These are phyloP conservation scores for Hypoxylon cercidicola DNA, from an alignment of 495 filamentous ascomycete species.

Conservation along the genomic window DNA sequence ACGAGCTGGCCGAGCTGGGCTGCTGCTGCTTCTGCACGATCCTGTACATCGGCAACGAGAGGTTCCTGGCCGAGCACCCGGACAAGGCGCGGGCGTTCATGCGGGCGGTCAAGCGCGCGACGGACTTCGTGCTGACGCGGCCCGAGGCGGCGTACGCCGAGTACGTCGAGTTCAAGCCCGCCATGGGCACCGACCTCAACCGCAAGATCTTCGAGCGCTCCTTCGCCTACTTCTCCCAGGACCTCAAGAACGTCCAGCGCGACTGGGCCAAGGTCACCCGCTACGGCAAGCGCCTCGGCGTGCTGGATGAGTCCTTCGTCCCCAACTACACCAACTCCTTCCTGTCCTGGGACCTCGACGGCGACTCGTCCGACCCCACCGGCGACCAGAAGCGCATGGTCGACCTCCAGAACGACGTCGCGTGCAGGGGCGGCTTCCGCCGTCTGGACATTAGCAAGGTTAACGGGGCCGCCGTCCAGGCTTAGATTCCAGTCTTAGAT, in stretches of 20 bases:
- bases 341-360: conserved; percentile 69
- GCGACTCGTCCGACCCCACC: conserved; percentile 67
- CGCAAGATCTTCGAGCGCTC: conserved; percentile 78
- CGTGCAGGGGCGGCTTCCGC: conserved; percentile 59
- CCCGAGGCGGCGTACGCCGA: conserved; percentile 68
- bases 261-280: conserved; percentile 77
- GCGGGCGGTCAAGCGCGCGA: conserved; percentile 71
- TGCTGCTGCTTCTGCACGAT: conserved; percentile 83
- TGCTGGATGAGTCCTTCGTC: conserved; percentile 65
- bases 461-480: conserved; percentile 20
- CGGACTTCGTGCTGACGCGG: conserved; percentile 71
- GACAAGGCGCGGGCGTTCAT: conserved; percentile 69
- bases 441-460: conserved; percentile 39
- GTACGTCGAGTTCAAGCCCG: conserved; percentile 74
- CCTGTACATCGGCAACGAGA: conserved; percentile 74
- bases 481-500: conserved; percentile 6
- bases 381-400: conserved; percentile 76
- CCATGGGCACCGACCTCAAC: conserved; percentile 72
- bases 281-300: conserved; percentile 73
- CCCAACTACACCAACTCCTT: conserved; percentile 76
- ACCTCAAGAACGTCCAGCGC: conserved; percentile 74
- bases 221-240: conserved; percentile 75
- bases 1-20: conserved; percentile 75
- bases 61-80: conserved; percentile 68
- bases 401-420: conserved; percentile 67